A percentile compares a stretch with the other conserved stretches of the same genome.
Conservation (phyloP, 2,329 filamentous ascomycete genomes). For the Juglanconis sp. region DNA sequence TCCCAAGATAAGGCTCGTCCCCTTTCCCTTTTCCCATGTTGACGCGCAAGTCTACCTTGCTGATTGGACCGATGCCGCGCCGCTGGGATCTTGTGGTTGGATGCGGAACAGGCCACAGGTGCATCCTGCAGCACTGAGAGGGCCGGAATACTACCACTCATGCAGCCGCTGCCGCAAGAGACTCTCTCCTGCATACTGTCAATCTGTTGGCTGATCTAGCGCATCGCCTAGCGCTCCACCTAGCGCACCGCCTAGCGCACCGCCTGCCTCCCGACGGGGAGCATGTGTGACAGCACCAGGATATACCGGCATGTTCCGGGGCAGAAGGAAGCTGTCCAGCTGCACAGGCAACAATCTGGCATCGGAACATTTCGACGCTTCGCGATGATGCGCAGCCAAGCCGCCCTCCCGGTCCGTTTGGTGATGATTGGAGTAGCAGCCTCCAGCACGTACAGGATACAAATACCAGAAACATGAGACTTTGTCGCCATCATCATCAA, state of each 20-base stretch:
- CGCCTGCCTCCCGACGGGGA: background rate
- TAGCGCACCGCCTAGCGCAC: too few species aligned
- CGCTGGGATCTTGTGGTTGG: background rate
- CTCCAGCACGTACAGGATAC: too few species aligned
- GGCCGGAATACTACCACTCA: too few species aligned
- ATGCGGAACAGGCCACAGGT: background rate
- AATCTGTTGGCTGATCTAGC: background rate
- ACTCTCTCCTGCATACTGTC: too few species aligned
- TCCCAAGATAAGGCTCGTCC: too few species aligned
- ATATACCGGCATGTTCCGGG: background rate
- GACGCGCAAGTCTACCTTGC: too few species aligned
- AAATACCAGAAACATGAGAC: too few species aligned
- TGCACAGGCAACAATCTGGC: background rate
- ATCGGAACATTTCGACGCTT: background rate
- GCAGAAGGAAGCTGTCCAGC: background rate
- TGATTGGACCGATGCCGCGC: background rate
- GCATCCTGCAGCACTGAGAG: background rate
- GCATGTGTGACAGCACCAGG: background rate
- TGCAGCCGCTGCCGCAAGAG: background rate
- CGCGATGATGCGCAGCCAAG: background rate
- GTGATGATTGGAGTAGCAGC: too few species aligned
- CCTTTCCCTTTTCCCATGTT: too few species aligned
- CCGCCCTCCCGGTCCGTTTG: too few species aligned
- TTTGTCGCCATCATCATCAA: too few species aligned
- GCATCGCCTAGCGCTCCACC: too few species aligned